phyloP scores from a whole-genome alignment of 2,329 filamentous ascomycete species.

The Arthrobotrys entomopaga region DNA sequence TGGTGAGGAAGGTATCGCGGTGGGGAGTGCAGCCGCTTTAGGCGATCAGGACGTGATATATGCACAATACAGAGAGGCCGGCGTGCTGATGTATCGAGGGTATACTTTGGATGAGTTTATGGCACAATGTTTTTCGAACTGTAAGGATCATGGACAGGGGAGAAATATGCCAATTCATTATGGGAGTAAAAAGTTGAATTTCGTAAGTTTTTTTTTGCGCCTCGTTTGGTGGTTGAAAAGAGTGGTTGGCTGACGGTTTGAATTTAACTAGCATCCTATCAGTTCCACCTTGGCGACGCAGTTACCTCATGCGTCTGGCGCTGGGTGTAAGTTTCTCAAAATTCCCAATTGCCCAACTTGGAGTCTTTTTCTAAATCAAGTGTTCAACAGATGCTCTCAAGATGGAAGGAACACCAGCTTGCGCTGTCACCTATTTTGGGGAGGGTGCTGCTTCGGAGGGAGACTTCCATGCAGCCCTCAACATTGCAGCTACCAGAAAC shows the following conservation, averaged over 20 bases:
- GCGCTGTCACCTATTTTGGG: conserved; percentile 87
- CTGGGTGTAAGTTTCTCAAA: conserved; percentile 65
- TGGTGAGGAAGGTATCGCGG: conserved; percentile 91
- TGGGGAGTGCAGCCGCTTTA: conserved; percentile 86
- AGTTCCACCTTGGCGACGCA: conserved; percentile 88
- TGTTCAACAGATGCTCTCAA: conserved; percentile 77
- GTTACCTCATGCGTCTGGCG: conserved; percentile 86
- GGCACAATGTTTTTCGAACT: conserved; percentile 92
- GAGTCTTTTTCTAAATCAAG: neutral
- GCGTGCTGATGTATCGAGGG: conserved; percentile 88
- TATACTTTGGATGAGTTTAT: conserved; percentile 91
- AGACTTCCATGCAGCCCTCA: conserved; percentile 89
- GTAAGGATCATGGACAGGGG: conserved; percentile 79
- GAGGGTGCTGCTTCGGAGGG: conserved; percentile 91
- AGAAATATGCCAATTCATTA: conserved; percentile 99
- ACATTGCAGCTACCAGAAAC: conserved; percentile 88
- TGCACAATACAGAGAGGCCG: conserved; percentile 92
- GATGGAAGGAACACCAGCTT: conserved; percentile 75
- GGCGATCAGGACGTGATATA: conserved; percentile 89
- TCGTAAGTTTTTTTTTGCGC: conserved; percentile 69
- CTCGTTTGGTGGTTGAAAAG: neutral
- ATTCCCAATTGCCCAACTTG: neutral
- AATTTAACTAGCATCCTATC: conserved; percentile 74
- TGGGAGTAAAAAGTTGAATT: conserved; percentile 82
- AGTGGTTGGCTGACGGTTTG: neutral